Evolutionary conservation across 208 protist genomes (phyloP), one percentile per base, ranked within the genome.

Genomic region (Phytomonas serpens): DNA sequence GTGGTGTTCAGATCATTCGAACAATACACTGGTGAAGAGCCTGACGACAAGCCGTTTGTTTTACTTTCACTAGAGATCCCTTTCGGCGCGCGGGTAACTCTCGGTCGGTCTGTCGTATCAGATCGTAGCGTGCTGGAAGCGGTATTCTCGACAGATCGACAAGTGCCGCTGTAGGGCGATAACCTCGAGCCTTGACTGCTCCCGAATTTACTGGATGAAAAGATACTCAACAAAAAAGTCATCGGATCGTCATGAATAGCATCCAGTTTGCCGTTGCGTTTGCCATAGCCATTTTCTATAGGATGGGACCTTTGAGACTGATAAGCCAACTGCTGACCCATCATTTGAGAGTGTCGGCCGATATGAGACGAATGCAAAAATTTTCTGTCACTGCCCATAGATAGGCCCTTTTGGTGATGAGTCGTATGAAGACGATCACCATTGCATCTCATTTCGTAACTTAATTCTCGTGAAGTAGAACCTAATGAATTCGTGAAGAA

Each of bases 221-320:
- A 84, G 32, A 80, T 69, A n/a, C 40, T 72, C 19, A 84, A 40
- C 7, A 84, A 37, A 66, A 67, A 80, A 52, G 71, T 71, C 76
- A 84, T 84, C 13, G 79, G 64, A 64, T 67, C 68, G 32, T 69
- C 61, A 64, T 23, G 52, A 47, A 61, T 66, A 14, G 68, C 61
- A 42, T 33, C 27, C 71, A 27, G 47, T 27, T 27, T 27, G 4
- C 16, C 23, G 47, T 57, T 6, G 23, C 19, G 16, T 57, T 19
- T 27, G 16, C 2, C 47, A 27, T 1, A 6, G 11, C 19, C 0
- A 57, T 27, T 27, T 9, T 57, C 47, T 6, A 23, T 27, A 57
- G 19, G 47, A 57, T 57, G 16, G 27, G 4, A 57, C 27, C 47
- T 27, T 57, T 5, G 47, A 57, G 47, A 19, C 19, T 19, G 47